A percentile compares a stretch with the other conserved stretches of the same genome.
Conservation (phyloP, 192 early-diverging fungal species). For the Mortierella hygrophila region DNA sequence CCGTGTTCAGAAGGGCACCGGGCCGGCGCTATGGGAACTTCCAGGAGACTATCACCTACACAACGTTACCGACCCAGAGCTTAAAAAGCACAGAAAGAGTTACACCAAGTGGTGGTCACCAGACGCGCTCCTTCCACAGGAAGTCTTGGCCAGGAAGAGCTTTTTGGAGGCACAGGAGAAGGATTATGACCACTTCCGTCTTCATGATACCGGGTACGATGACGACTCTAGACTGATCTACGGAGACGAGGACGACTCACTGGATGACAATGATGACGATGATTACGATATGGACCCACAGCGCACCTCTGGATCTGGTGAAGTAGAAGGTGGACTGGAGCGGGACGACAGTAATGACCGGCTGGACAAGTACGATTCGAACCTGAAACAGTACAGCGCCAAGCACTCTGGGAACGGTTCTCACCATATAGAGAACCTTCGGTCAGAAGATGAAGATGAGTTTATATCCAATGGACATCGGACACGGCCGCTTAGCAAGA, state of each 20-base stretch:
- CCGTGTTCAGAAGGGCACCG: slow-evolving; percentile 59
- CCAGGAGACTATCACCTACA: slow-evolving; percentile 84
- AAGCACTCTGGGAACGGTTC: neutral
- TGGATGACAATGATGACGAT: slow-evolving; percentile 20
- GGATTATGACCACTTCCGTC: neutral
- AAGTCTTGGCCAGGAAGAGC: slow-evolving; percentile 35
- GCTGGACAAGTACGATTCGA: slow-evolving; percentile 2
- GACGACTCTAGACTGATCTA: slow-evolving; percentile 23
- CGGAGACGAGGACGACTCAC: slow-evolving; percentile 22
- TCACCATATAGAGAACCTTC: slow-evolving; percentile 32
- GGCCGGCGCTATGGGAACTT: slow-evolving; percentile 81
- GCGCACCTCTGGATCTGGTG: neutral
- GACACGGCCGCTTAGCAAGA: neutral
- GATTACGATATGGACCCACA: neutral
- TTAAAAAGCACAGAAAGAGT: slow-evolving; percentile 57
- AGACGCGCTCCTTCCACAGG: slow-evolving; percentile 56
- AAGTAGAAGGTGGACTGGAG: neutral
- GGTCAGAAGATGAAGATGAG: slow-evolving; percentile 37
- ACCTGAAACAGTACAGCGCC: slow-evolving; percentile 11
- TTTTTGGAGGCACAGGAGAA: slow-evolving; percentile 27
- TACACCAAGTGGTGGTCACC: slow-evolving; percentile 76
- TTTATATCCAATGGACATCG: neutral
- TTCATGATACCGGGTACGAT: slow-evolving; percentile 30
- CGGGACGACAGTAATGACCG: slow-evolving; percentile 10
- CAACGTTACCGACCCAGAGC: slow-evolving; percentile 59